Evolutionary conservation across 2,329 filamentous ascomycete species (phyloP).

Genomic region (Claviceps sp.): DNA sequence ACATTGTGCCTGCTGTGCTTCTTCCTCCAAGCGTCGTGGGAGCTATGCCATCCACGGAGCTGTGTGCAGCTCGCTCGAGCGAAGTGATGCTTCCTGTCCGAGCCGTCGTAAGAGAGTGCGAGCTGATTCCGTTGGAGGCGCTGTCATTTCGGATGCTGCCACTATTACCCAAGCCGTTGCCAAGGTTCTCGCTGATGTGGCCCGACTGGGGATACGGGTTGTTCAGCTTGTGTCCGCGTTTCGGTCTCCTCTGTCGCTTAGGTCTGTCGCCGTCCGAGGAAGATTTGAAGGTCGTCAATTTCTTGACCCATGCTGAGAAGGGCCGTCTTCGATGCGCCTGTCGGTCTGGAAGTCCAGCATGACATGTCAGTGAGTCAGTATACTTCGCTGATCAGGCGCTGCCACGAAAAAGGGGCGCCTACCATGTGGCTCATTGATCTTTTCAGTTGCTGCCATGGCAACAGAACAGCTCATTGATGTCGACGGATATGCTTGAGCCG

Average conservation of each 20-base stretch:
- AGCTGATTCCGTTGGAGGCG: slow-evolving; percentile 27
- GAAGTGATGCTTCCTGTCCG: slow-evolving; percentile 42
- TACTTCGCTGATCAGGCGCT: background rate
- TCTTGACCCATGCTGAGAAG: slow-evolving; percentile 90
- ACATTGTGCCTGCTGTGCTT: slow-evolving; percentile 65
- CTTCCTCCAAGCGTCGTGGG: slow-evolving; percentile 52
- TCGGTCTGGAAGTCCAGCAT: slow-evolving; percentile 40
- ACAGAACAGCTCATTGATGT: background rate
- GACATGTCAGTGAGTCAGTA: background rate
- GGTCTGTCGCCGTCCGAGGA: slow-evolving; percentile 45
- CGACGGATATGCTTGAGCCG: background rate
- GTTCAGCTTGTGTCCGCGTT: slow-evolving; percentile 54
- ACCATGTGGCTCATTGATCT: slow-evolving; percentile 5
- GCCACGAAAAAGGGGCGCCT: background rate
- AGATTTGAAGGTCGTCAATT: slow-evolving; percentile 73
- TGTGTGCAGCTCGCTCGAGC: slow-evolving; percentile 44
- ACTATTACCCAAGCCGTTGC: slow-evolving; percentile 12
- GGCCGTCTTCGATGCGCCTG: slow-evolving; percentile 60
- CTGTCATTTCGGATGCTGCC: slow-evolving; percentile 8
- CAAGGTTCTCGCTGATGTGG: slow-evolving; percentile 25
- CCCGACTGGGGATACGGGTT: slow-evolving; percentile 87
- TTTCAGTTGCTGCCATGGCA: slow-evolving; percentile 5
- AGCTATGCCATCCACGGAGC: slow-evolving; percentile 43
- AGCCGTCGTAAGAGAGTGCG: slow-evolving; percentile 41
- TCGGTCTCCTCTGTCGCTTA: slow-evolving; percentile 32